phyloP scores from a whole-genome alignment of 495 filamentous ascomycete species.

The Eremomyces bilateralis region DNA sequence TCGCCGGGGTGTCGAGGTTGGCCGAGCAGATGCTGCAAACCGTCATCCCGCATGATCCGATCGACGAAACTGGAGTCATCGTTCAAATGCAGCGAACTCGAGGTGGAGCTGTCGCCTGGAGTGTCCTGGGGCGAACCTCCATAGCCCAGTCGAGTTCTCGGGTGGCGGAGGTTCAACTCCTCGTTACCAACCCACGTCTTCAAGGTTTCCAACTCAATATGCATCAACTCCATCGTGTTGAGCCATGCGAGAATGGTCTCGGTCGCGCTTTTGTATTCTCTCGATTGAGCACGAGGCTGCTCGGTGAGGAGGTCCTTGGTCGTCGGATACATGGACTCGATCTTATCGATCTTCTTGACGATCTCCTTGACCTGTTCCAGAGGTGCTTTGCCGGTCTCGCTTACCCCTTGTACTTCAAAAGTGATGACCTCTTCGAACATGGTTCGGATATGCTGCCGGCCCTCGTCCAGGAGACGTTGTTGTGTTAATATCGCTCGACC shows the following conservation, averaged over 20 bases:
- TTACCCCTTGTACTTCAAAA: conserved; percentile 85
- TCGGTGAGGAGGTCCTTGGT: conserved; percentile 44
- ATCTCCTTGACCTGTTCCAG: conserved; percentile 74
- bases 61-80: conserved; percentile 88
- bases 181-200: conserved; percentile 94
- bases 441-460: conserved; percentile 40
- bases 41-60: conserved; percentile 94
- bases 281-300: conserved; percentile 50
- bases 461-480: conserved; percentile 62
- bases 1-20: too few relatives aligned
- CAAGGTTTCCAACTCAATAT: conserved; percentile 72
- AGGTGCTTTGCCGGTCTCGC: conserved; percentile 71
- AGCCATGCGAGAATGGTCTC: conserved; percentile 86
- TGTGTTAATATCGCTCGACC: conserved; percentile 70
- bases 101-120: conserved; percentile 27
- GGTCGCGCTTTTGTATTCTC: conserved; percentile 53
- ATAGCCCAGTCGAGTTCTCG: too few relatives aligned
- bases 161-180: conserved; percentile 70
- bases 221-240: conserved; percentile 95
- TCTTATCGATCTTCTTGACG: conserved; percentile 69
- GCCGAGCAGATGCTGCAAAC: conserved; percentile 74
- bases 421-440: conserved; percentile 68
- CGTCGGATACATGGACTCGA: conserved; percentile 67
- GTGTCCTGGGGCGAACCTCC: conserved; percentile 9
- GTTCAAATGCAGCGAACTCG: too few relatives aligned